Percentiles rank a stretch among this genome's conserved stretches.
phyloP scores from a whole-genome alignment of 371 early-diverging fungal genomes.

The Lichtheimia hyalospora region DNA sequence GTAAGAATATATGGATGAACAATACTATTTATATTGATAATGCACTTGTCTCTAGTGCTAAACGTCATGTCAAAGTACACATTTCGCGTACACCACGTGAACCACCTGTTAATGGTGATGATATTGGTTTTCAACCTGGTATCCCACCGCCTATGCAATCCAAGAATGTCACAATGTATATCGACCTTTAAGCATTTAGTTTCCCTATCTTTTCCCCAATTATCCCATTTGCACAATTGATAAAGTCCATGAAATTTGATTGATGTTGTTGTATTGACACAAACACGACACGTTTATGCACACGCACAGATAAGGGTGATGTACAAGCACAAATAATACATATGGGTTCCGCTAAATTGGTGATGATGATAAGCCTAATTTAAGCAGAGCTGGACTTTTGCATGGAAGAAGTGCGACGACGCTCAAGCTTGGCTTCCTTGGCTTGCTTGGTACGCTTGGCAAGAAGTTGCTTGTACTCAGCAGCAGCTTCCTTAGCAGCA shows the following conservation, averaged over 20 bases:
- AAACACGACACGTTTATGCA: not conserved
- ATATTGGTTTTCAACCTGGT: not conserved
- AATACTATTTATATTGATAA: not conserved
- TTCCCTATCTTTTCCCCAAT: not conserved
- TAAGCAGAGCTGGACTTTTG: slow-evolving; percentile 58
- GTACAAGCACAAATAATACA: not conserved
- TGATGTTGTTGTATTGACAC: not conserved
- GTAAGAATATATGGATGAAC: not conserved
- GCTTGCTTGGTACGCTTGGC: slow-evolving; percentile 92
- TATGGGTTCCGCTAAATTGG: too few species aligned
- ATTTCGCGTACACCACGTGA: not conserved
- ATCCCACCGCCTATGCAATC: not conserved
- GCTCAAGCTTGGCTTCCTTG: slow-evolving; percentile 72
- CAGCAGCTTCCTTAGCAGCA: slow-evolving; percentile 84
- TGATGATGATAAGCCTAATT: slow-evolving; percentile 3
- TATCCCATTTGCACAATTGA: not conserved
- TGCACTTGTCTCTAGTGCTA: not conserved
- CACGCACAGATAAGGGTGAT: not conserved
- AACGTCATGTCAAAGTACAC: not conserved
- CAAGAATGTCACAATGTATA: not conserved
- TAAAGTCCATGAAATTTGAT: not conserved
- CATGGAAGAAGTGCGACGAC: slow-evolving; percentile 68
- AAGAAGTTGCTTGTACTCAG: slow-evolving; percentile 92
- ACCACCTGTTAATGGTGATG: not conserved
- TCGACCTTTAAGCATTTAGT: not conserved